These are phyloP conservation scores for Cladophialophora exuberans DNA, from an alignment of 2,329 filamentous ascomycete genomes.

Conservation along the genomic window DNA sequence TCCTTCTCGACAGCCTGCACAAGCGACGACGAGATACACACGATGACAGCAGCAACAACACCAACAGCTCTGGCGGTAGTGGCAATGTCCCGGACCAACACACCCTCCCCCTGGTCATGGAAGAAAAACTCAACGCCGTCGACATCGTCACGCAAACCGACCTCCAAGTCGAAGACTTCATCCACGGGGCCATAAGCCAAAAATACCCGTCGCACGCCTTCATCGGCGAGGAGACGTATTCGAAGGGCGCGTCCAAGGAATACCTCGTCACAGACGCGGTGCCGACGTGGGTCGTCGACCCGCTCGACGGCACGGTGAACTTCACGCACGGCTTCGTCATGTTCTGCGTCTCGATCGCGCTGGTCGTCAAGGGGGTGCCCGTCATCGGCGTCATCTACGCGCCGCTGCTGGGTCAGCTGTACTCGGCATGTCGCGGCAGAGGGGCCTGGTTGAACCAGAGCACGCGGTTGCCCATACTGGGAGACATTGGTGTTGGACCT, in stretches of 20 bases:
- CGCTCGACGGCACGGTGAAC: constrained; percentile 78
- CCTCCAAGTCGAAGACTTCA: constrained; percentile 73
- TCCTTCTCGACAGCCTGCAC: constrained; percentile 68
- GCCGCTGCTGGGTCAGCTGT: constrained; percentile 70
- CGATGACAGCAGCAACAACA: constrained; percentile 63
- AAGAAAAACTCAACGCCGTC: constrained; percentile 74
- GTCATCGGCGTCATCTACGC: constrained; percentile 73
- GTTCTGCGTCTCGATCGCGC: constrained; percentile 78
- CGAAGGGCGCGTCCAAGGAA: constrained; percentile 65
- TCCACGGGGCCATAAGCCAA: constrained; percentile 60
- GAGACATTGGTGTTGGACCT: constrained; percentile 60
- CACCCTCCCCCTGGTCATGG: constrained; percentile 51
- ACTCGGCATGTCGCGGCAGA: constrained; percentile 66
- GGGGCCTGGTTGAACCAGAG: constrained; percentile 73
- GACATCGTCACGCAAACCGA: constrained; percentile 79
- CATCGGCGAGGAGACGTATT: constrained; percentile 77
- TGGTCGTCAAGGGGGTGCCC: constrained; percentile 63
- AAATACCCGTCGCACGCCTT: constrained; percentile 73
- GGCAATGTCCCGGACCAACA: not conserved
- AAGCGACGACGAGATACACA: constrained; percentile 49
- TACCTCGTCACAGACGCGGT: constrained; percentile 67
- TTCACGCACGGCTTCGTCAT: constrained; percentile 80
- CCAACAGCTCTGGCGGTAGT: constrained; percentile 61
- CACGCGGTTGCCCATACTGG: constrained; percentile 61
- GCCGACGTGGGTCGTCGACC: constrained; percentile 78